phyloP scores from a whole-genome alignment of 2,329 filamentous ascomycete genomes.

The Penicillium sp. region DNA sequence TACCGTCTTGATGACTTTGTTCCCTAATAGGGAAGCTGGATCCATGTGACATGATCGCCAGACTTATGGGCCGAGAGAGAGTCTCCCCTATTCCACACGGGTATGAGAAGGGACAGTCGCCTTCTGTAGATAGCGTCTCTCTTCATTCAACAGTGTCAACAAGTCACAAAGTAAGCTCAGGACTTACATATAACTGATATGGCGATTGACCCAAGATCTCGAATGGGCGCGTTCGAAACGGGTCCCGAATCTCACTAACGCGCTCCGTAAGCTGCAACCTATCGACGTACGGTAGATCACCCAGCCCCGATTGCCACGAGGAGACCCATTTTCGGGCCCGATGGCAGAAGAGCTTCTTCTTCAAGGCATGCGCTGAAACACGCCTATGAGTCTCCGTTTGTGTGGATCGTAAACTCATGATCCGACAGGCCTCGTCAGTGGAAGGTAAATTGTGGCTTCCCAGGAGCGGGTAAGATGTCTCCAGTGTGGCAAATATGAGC shows the following conservation, averaged over 20 bases:
- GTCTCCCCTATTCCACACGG: too few species aligned
- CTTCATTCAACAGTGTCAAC: not conserved
- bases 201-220: not conserved
- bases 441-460: constrained; percentile 3
- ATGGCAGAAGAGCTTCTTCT: constrained; percentile 1
- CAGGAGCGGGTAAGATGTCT: constrained; percentile 1
- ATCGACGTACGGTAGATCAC: constrained; percentile 21
- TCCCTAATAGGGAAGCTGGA: too few species aligned
- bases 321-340: constrained; percentile 3
- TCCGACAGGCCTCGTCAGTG: not conserved
- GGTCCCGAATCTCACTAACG: constrained; percentile 22
- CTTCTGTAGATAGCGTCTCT: not conserved
- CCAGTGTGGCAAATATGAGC: constrained; percentile 18
- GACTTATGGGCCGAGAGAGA: too few species aligned
- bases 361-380: constrained; percentile 19
- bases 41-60: too few species aligned
- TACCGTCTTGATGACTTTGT: too few species aligned
- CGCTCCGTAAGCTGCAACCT: constrained; percentile 18
- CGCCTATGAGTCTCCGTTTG: constrained; percentile 3
- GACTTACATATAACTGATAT: not conserved
- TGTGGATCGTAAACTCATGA: not conserved
- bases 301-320: constrained; percentile 21
- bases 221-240: constrained; percentile 1
- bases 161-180: not conserved
- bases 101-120: too few species aligned